Percentiles rank a stretch among this genome's conserved stretches.
phyloP scores from a whole-genome alignment of 1,139 yeast species.

The Geotrichum europaeum region DNA sequence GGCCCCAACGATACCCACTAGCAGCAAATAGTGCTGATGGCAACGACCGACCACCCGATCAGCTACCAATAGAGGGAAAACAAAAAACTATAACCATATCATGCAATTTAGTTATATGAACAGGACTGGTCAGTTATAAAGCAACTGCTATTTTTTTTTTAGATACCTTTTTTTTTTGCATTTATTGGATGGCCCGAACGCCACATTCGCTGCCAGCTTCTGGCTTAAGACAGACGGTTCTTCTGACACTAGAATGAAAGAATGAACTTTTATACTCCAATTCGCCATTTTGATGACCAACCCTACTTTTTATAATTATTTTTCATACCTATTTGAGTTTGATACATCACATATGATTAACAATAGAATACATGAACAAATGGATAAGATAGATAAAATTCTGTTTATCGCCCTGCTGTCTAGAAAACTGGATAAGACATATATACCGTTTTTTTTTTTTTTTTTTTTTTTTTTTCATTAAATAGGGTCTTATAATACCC shows the following conservation, averaged over 20 bases:
- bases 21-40: neutral
- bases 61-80: neutral
- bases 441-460: too few species aligned
- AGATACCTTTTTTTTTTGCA: neutral
- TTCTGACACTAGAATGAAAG: neutral
- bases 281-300: neutral
- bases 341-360: too few species aligned
- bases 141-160: neutral
- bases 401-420: too few species aligned
- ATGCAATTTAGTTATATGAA: neutral
- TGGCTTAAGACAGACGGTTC: neutral
- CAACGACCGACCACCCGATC: neutral
- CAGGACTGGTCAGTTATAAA: neutral
- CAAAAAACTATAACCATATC: neutral
- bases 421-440: too few species aligned
- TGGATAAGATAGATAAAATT: too few species aligned
- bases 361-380: too few species aligned
- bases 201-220: neutral
- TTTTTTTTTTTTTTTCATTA: too few species aligned
- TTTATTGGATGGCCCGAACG: neutral
- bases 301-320: neutral
- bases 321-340: neutral
- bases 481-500: too few species aligned
- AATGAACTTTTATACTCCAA: neutral
- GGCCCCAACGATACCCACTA: neutral